Conservation (phyloP, 1,139 yeast genomes). For the Sugiyamaella grinbergsii region DNA sequence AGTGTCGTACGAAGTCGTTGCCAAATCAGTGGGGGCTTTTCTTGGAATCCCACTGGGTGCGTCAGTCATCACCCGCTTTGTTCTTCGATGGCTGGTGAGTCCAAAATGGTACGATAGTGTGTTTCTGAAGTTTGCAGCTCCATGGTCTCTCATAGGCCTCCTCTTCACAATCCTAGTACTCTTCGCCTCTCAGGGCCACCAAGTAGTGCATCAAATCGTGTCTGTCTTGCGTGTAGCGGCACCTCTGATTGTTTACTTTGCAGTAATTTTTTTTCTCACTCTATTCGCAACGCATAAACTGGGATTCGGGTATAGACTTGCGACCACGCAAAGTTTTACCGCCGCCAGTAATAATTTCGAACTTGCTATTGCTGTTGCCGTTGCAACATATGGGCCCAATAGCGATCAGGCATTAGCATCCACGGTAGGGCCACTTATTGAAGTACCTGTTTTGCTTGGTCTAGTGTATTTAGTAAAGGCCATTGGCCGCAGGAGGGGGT, state of each 20-base stretch:
- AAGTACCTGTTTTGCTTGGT: slow-evolving; percentile 54
- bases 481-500: no score
- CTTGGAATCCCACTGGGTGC: slow-evolving; percentile 57
- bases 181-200: slow-evolving; percentile 55
- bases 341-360: slow-evolving; percentile 62
- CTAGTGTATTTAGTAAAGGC: slow-evolving; percentile 46
- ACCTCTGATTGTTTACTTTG: slow-evolving; percentile 54
- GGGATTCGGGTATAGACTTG: slow-evolving; percentile 47
- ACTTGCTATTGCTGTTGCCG: slow-evolving; percentile 57
- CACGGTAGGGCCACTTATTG: slow-evolving; percentile 60
- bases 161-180: slow-evolving; percentile 56
- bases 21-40: slow-evolving; percentile 55
- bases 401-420: slow-evolving; percentile 61
- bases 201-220: slow-evolving; percentile 53
- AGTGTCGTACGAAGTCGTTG: slow-evolving; percentile 48
- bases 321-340: slow-evolving; percentile 57
- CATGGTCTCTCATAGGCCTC: slow-evolving; percentile 56
- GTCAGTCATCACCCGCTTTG: slow-evolving; percentile 50
- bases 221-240: slow-evolving; percentile 55
- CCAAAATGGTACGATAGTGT: slow-evolving; percentile 40
- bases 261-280: slow-evolving; percentile 52
- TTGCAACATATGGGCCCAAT: slow-evolving; percentile 55
- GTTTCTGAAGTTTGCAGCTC: slow-evolving; percentile 49
- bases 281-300: slow-evolving; percentile 38
- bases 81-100: slow-evolving; percentile 39